Evolutionary conservation across 176 grass and related monocot genomes (phyloP).

Genomic region (Chrysopogon serrulatus): DNA sequence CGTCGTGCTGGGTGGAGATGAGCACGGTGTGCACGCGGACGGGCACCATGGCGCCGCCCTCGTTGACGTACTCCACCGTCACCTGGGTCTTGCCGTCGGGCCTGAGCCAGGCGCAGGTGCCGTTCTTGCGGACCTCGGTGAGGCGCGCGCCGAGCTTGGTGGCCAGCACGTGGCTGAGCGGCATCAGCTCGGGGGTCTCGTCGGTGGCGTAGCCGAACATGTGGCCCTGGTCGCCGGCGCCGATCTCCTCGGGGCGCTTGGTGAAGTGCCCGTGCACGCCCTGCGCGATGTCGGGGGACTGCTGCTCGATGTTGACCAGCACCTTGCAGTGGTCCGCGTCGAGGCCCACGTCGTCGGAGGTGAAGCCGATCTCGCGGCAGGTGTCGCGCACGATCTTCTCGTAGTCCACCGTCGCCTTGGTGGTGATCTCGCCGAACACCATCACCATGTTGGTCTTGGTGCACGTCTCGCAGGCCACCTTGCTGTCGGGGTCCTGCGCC

Average conservation of each 20-base stretch:
- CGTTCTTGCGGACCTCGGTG: constrained; percentile 68
- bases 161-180: constrained; percentile 67
- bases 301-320: constrained; percentile 79
- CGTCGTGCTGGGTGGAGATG: constrained; percentile 88
- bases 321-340: constrained; percentile 69
- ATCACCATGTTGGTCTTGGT: constrained; percentile 99
- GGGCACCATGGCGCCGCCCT: constrained; percentile 70
- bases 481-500: constrained; percentile 62
- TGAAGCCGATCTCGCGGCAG: constrained; percentile 67
- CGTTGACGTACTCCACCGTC: constrained; percentile 65
- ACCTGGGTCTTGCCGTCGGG: constrained; percentile 77
- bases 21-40: constrained; percentile 76
- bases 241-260: constrained; percentile 65
- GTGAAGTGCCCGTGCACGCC: constrained; percentile 71
- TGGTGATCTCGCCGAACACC: constrained; percentile 93
- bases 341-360: constrained; percentile 61
- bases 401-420: constrained; percentile 77
- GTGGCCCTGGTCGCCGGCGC: constrained; percentile 69
- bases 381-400: constrained; percentile 97
- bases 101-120: constrained; percentile 59
- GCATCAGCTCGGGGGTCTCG: constrained; percentile 73
- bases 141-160: constrained; percentile 64
- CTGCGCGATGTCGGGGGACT: constrained; percentile 77
- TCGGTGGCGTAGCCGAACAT: constrained; percentile 76
- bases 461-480: constrained; percentile 85